Base-by-base conservation (phyloP, 306 rosid genomes). In the Echinosophora koreensis region DNA sequence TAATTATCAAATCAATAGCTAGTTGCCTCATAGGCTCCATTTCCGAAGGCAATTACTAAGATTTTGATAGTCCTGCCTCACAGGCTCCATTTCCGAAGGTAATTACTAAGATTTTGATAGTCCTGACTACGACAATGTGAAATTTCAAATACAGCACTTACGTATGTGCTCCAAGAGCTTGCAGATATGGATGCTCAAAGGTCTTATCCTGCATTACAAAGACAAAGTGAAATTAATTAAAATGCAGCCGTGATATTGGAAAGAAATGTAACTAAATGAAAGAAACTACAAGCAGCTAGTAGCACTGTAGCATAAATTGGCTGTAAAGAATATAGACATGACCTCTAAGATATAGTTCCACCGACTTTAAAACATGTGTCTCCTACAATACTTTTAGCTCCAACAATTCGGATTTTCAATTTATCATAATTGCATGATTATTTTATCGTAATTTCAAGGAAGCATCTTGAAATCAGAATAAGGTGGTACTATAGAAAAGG, bases 141-240 rank as follows among this genome's bases (percentile, higher is more conserved):
- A 63, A 41, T 65, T 58, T 30, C 14, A 79, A 47, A 73, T 77
- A 38, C 8, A 63, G 38, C 38, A 58, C 97, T 62, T 85, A 95
- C 99, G 98, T 92, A 82, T 95, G 99, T 57, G 99, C 46, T 71
- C 97, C 97, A 30, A 95, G 72, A 78, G 96, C 99, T 83, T 94
- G 92, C 70, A 95, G 77, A 82, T 91, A 95, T 28, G 97, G 85
- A 85, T 92, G 98, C 80, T 91, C 88, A 81, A 92, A 95, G 35
- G 99, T 95, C 77, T 92, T 93, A 79, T 95, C 97, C 96, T 95
- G 97, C 91, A 89, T 55, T 68, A 81, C 71, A 28, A 87, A 68
- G 59, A 81, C 8, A 63, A 51, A 30, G 5, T 49, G 66, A 46
- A 37, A 61, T 18, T 84, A 71, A 49, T 59, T 13, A 2, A 22